Evolutionary conservation across 306 rosid genomes (phyloP).

Genomic region (Canavalia ensiformis): DNA sequence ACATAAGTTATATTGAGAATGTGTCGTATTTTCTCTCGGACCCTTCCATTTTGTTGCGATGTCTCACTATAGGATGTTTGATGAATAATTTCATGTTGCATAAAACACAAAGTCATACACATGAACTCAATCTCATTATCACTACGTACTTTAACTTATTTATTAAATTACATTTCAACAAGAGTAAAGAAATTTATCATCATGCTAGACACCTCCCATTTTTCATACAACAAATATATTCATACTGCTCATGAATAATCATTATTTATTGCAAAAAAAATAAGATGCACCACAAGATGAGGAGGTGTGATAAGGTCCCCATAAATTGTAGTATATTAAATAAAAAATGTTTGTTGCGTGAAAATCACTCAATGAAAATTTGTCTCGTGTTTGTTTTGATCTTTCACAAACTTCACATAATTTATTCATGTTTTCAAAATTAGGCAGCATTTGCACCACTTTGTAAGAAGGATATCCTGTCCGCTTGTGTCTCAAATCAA

Average conservation of each 20-base stretch:
- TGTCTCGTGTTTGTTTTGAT: background rate
- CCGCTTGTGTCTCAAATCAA: no score
- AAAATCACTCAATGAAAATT: background rate
- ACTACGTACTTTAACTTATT: no score
- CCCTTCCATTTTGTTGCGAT: background rate
- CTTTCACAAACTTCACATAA: background rate
- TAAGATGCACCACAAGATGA: background rate
- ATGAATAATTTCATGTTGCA: background rate
- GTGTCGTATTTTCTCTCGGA: no score
- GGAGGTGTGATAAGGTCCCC: background rate
- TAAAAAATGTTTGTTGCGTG: background rate
- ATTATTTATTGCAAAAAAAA: background rate
- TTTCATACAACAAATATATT: no score
- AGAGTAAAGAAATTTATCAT: no score
- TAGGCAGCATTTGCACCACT: no score
- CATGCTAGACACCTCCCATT: no score
- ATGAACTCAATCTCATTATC: background rate
- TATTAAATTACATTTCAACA: no score
- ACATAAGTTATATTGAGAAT: no score
- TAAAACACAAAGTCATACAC: background rate
- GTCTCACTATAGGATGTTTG: background rate
- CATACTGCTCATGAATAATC: background rate
- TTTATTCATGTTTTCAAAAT: no score
- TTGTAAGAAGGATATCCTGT: no score
- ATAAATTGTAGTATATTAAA: no score